Percentiles rank a stretch among this genome's conserved stretches.
Evolutionary conservation across 2,329 filamentous ascomycete species (phyloP).

Genomic region (Rhynchosporium secalis): DNA sequence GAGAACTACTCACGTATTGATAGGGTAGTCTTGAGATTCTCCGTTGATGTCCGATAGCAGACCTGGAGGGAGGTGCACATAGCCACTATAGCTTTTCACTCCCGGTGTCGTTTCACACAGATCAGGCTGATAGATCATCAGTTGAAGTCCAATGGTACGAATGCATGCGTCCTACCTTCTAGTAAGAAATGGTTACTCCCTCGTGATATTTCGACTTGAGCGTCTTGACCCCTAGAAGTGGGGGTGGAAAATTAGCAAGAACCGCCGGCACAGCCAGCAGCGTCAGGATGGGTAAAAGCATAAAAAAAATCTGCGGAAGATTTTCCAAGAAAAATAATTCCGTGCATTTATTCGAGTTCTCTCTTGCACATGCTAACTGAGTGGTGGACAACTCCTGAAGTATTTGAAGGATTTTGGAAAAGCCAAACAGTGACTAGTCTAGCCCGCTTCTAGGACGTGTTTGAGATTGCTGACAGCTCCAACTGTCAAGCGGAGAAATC

Average conservation of each 20-base stretch:
- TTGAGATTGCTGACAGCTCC: too few relatives aligned
- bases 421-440: too few relatives aligned
- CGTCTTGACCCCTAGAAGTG: background rate
- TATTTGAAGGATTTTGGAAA: too few relatives aligned
- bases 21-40: constrained; percentile 18
- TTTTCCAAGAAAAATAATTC: too few relatives aligned
- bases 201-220: constrained; percentile 8
- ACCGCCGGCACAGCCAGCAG: background rate
- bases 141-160: background rate
- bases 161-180: background rate
- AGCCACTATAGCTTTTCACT: constrained; percentile 27
- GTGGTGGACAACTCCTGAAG: too few relatives aligned
- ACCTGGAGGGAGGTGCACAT: constrained; percentile 26
- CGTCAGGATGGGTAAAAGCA: constrained; percentile 2
- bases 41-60: constrained; percentile 15
- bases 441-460: too few relatives aligned
- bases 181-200: constrained; percentile 13
- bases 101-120: constrained; percentile 28
- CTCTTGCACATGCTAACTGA: too few relatives aligned
- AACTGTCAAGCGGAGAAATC: too few relatives aligned
- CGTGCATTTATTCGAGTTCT: too few relatives aligned
- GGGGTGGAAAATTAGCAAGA: constrained; percentile 4
- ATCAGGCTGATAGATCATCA: background rate
- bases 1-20: constrained; percentile 18
- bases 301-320: background rate